phyloP scores from a whole-genome alignment of 1,284 basidiomycete genomes.

The Peniophora sp. region DNA sequence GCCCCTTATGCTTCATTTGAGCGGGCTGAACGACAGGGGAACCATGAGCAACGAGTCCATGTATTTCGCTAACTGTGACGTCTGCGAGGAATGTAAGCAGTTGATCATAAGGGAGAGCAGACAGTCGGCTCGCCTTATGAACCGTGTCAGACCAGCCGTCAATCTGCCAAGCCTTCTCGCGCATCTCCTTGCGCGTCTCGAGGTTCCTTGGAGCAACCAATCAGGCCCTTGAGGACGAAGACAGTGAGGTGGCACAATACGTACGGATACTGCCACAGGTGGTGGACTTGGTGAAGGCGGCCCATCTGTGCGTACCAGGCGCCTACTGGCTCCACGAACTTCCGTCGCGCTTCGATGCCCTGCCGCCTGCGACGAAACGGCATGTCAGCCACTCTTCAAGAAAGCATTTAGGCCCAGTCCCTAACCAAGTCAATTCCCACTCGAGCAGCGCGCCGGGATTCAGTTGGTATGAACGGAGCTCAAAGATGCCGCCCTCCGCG shows the following conservation, averaged over 20 bases:
- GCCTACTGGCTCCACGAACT: constrained; percentile 80
- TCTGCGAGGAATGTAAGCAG: constrained; percentile 34
- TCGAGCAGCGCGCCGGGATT: constrained; percentile 83
- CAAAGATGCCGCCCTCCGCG: constrained; percentile 83
- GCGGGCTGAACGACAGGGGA: constrained; percentile 72
- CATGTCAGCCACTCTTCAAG: neutral
- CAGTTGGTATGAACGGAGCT: constrained; percentile 80
- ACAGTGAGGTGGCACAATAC: constrained; percentile 25
- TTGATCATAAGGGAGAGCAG: neutral
- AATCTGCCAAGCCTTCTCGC: constrained; percentile 87
- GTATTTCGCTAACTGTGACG: constrained; percentile 63
- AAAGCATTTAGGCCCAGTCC: neutral
- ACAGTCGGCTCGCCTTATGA: constrained; percentile 55
- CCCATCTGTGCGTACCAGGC: constrained; percentile 95
- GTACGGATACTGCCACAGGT: constrained; percentile 91
- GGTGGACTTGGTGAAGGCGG: constrained; percentile 83
- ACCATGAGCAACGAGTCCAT: constrained; percentile 77
- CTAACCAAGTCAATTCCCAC: constrained; percentile 88
- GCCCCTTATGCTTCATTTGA: constrained; percentile 42
- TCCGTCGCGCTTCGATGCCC: constrained; percentile 82
- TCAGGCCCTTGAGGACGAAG: constrained; percentile 3
- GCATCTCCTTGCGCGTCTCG: constrained; percentile 70
- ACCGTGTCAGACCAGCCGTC: constrained; percentile 95
- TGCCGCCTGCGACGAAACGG: constrained; percentile 45
- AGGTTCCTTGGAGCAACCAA: constrained; percentile 45